Base-by-base conservation (phyloP, 176 grass and related monocot species). In the Neostapfia colusana region DNA sequence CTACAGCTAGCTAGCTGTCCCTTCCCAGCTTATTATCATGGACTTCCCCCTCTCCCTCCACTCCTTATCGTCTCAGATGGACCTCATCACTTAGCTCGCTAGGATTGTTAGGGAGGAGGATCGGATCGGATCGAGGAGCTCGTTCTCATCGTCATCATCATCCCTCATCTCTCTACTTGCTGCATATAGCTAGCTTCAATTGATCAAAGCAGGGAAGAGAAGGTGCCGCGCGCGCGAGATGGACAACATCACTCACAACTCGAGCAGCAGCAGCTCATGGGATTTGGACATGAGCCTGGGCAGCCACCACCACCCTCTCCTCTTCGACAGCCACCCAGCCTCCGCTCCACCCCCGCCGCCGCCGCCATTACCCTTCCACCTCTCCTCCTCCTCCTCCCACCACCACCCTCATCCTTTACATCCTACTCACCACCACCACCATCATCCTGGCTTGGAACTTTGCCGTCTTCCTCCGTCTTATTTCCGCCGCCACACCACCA, bases 251-350 rank as follows among this genome's bases (percentile, higher is more conserved):
- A 85, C 85, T 60, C 79, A 79, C 54, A 92, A 97, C 85, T 84
- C 80, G 14, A 90, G 85, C 82, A 88, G 86, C 79, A 86, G 93
- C 76, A 90, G 80, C 85, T 97, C 87, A 20, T 97, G 90, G 93
- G 90, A 97, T 77, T 82, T 97, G 63, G 90, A 97, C 81, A 97
- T 97, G 90, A 90, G 70, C 72, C 88, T 97, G 49, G 85, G 90
- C 72, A 92, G 81, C 87, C 85, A 88, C 57, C 84, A 89, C 62
- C 63, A 85, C 4, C 88, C 70, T 41, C 85, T 91, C 73, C 89
- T 89, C 77, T 95, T 90, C 76, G 90, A 90, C 84, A 86, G 81
- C 74, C 48, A 85, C 5, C 57, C 50, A 0, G 31, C 31, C 2
- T 31, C 31, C 2, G 31, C 31, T 31, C 31, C 31, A 3, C 31